A percentile compares a stretch with the other conserved stretches of the same genome.
These are phyloP conservation scores for Misopates orontium DNA, from an alignment of 257 asterid genomes.

Conservation along the genomic window DNA sequence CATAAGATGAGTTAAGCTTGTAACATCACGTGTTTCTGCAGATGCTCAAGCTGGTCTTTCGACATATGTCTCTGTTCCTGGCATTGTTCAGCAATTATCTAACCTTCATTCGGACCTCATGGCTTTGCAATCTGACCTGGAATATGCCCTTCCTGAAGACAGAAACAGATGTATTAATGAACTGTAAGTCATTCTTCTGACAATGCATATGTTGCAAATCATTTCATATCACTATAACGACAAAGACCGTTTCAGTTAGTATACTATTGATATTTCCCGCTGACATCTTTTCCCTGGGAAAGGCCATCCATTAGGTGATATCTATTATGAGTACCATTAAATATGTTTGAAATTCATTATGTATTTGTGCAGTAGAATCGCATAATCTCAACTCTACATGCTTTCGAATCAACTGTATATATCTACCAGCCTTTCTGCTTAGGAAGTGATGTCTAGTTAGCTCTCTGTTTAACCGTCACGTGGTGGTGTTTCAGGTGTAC, in stretches of 20 bases:
- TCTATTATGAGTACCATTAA: not conserved
- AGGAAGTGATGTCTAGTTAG: not conserved
- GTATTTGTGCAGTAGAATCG: conserved; percentile 7
- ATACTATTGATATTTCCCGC: too few relatives aligned
- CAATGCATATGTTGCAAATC: too few relatives aligned
- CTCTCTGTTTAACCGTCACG: conserved; percentile 16
- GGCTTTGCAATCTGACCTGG: conserved; percentile 90
- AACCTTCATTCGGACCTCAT: conserved; percentile 82
- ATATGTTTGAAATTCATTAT: not conserved
- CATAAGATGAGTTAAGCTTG: conserved; percentile 1
- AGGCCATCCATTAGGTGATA: conserved; percentile 2
- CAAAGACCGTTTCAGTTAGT: too few relatives aligned
- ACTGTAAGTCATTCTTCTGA: conserved; percentile 55
- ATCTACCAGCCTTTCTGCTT: not conserved
- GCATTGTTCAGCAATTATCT: conserved; percentile 88
- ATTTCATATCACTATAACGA: too few relatives aligned
- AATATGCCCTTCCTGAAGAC: conserved; percentile 92
- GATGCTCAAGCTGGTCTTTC: conserved; percentile 94
- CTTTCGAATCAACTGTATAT: not conserved
- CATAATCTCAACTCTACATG: not conserved
- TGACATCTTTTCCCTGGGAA: conserved; percentile 1
- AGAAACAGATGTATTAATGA: conserved; percentile 90
- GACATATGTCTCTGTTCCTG: conserved; percentile 92
- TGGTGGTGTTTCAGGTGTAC: conserved; percentile 63
- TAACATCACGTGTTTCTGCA: conserved; percentile 28